Base-by-base conservation (phyloP, 2,329 filamentous ascomycete genomes). In the Diaporthe ilicicola region DNA sequence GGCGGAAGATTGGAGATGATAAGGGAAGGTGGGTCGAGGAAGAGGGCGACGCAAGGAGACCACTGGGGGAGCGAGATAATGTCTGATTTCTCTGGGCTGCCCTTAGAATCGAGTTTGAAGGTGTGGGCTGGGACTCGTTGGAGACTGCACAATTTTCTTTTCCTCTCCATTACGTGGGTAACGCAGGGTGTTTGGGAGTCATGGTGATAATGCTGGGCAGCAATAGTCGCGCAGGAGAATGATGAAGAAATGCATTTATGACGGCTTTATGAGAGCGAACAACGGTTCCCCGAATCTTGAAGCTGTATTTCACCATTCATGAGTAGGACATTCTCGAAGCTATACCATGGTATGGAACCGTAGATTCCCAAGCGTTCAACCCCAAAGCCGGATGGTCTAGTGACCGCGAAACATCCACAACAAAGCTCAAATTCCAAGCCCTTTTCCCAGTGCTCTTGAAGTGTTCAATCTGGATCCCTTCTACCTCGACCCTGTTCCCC, bases 1-100 rank as follows among this genome's bases (percentile, higher is more conserved):
- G 92, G 80, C 90, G 90, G 77, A 98, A 97, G 84, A 90, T 98
- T 73, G 91, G 89, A 8, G 94, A 96, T 76, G 96, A 98, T 79
- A 89, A 93, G 80, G 84, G 84, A 70, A 85, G 93, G 48, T 96
- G 93, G 77, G 76, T 93, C 76, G 92, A 94, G 76, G 88, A 89
- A 67, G 87, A 89, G 69, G 48, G n/a, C 9, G 84, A 87, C 24
- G 89, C 90, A 71, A 82, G 86, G 27, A 81, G 78, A 77, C 86
- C 87, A n/a, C 74, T 89, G 64, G 84, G 84, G 4, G 77, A 78
- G 62, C 81, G 81, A 73, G 76, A 83, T 66, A 87, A 86, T 59
- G 74, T 79, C 24, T 83, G 70, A 77, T 13, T 37, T 24, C 22
- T 17, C 13, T 32, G 22, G 8, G 13, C n/a, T 39, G n/a, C 19